These are phyloP conservation scores for Nectriaceae sp. DNA, from an alignment of 2,329 filamentous ascomycete species.

Conservation along the genomic window DNA sequence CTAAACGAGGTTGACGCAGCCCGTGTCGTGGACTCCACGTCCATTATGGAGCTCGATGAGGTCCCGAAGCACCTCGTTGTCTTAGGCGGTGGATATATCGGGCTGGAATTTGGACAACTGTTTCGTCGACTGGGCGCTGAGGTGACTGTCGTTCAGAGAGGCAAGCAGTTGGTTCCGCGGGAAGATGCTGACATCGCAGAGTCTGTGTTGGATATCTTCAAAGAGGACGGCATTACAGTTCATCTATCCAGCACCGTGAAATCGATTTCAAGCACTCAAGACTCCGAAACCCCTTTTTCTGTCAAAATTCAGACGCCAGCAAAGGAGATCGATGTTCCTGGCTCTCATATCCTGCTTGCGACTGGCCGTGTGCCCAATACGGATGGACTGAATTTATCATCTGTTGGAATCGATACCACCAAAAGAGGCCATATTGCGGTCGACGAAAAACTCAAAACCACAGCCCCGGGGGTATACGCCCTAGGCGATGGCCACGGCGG, in stretches of 20 bases:
- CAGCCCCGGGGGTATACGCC: conserved; percentile 44
- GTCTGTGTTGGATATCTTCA: conserved; percentile 42
- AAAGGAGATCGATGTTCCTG: conserved; percentile 30
- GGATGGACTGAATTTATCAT: conserved; percentile 42
- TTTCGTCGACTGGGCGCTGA: conserved; percentile 50
- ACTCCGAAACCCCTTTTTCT: conserved; percentile 13
- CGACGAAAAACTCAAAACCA: conserved; percentile 47
- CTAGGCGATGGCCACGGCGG: conserved; percentile 54
- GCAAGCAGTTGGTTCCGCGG: conserved; percentile 41
- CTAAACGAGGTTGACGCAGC: conserved; percentile 36
- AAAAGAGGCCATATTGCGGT: conserved; percentile 45
- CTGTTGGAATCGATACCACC: conserved; percentile 43
- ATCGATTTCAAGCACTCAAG: conserved; percentile 23
- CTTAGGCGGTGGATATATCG: conserved; percentile 55
- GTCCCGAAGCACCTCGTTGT: conserved; percentile 52
- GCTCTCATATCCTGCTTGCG: conserved; percentile 52
- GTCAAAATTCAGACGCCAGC: conserved; percentile 21
- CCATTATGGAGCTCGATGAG: conserved; percentile 46
- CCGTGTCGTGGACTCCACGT: conserved; percentile 48
- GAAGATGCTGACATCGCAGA: conserved; percentile 52
- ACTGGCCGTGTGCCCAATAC: conserved; percentile 53
- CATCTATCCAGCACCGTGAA: conserved; percentile 37
- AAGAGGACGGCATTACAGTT: conserved; percentile 48
- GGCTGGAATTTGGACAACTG: conserved; percentile 55
- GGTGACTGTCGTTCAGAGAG: conserved; percentile 50